Conservation (phyloP, 2,329 filamentous ascomycete species). For the Verticillium albo-atrum region DNA sequence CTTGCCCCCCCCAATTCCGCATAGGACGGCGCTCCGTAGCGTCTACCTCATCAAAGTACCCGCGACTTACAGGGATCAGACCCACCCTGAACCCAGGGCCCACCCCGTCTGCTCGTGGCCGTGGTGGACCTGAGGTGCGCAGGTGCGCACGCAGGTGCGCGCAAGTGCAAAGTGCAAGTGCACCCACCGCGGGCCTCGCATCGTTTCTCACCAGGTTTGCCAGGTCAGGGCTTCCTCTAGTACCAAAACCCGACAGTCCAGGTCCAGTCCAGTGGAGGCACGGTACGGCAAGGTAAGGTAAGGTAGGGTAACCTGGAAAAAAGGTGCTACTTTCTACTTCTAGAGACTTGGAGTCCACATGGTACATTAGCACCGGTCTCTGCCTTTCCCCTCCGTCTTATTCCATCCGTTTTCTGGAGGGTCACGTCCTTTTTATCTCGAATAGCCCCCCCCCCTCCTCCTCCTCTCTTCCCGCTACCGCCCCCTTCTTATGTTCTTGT, state of each 20-base stretch:
- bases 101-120: constrained; percentile 7
- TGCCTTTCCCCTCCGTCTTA: constrained; percentile 7
- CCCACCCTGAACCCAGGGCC: constrained; percentile 3
- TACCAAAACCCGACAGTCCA: background rate
- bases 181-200: background rate
- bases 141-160: background rate
- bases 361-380: constrained; percentile 4
- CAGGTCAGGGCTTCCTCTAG: background rate
- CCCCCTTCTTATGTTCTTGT: constrained; percentile 3
- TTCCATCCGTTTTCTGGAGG: constrained; percentile 1
- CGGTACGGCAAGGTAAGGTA: background rate
- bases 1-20: background rate
- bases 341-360: background rate
- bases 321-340: background rate
- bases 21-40: background rate
- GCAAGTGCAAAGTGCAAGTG: background rate
- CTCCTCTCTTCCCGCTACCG: constrained; percentile 6
- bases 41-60: constrained; percentile 7
- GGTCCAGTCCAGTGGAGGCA: background rate
- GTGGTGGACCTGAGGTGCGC: background rate
- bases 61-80: constrained; percentile 8
- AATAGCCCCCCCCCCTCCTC: constrained; percentile 2
- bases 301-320: background rate
- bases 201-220: background rate
- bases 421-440: constrained; percentile 10